Evolutionary conservation across 208 protist genomes (phyloP).

Genomic region (Histomonas meleagridis): DNA sequence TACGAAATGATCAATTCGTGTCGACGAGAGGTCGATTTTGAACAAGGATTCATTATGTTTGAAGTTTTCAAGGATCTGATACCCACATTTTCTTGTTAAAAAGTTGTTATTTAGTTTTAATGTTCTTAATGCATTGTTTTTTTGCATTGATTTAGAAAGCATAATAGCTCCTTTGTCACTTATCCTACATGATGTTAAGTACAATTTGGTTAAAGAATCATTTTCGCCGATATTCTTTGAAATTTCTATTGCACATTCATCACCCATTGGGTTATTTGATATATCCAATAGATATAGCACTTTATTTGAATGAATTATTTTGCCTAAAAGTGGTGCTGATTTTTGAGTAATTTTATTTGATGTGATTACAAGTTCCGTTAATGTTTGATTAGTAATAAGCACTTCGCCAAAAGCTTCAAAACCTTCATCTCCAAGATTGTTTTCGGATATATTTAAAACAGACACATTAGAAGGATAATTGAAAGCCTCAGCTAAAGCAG

Average conservation of each 20-base stretch:
- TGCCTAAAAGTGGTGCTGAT: not conserved
- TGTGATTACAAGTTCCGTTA: not conserved
- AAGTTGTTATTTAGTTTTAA: not conserved
- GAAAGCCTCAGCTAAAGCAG: not conserved
- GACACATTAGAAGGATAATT: not conserved
- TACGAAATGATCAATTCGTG: conserved; percentile 30
- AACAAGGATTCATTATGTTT: not conserved
- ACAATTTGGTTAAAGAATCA: not conserved
- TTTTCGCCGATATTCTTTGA: not conserved
- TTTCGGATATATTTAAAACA: not conserved
- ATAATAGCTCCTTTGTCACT: not conserved
- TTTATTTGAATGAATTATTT: not conserved
- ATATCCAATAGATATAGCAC: not conserved
- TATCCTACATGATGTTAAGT: not conserved
- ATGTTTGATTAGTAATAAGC: not conserved
- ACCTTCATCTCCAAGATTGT: not conserved
- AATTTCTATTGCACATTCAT: not conserved
- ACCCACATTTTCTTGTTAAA: not conserved
- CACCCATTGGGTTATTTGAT: conserved; percentile 1
- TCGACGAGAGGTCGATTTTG: not conserved
- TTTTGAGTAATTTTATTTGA: not conserved
- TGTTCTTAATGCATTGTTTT: not conserved
- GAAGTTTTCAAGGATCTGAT: not conserved
- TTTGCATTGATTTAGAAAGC: not conserved
- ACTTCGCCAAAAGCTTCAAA: not conserved